These are phyloP conservation scores for Pseudonectria foliicola DNA, from an alignment of 2,329 filamentous ascomycete species.

Conservation along the genomic window DNA sequence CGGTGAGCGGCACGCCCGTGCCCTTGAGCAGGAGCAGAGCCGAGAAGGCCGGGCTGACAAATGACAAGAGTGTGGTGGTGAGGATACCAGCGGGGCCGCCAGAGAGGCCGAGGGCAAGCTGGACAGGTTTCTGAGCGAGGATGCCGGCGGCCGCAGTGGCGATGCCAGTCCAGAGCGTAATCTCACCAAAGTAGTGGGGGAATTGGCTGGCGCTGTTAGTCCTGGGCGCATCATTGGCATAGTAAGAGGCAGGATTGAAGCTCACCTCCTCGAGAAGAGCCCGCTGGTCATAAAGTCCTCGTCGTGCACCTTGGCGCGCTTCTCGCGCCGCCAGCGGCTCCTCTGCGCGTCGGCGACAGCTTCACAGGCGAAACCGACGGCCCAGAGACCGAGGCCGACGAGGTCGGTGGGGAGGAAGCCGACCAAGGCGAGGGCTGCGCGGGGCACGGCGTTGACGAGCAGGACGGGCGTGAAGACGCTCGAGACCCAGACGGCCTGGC, in stretches of 20 bases:
- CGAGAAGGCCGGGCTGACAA: conserved; percentile 56
- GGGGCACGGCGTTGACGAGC: conserved; percentile 55
- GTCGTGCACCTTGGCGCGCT: conserved; percentile 57
- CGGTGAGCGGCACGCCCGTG: conserved; percentile 57
- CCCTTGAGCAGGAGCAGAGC: conserved; percentile 57
- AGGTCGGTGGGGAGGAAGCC: conserved; percentile 48
- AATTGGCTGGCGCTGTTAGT: conserved; percentile 35
- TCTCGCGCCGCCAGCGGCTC: conserved; percentile 51
- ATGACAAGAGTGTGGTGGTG: conserved; percentile 37
- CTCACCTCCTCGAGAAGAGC: conserved; percentile 50
- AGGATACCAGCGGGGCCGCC: conserved; percentile 28
- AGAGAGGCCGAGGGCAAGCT: conserved; percentile 49
- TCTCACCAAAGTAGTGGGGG: conserved; percentile 69
- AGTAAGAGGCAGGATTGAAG: conserved; percentile 3
- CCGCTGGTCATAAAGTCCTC: conserved; percentile 60
- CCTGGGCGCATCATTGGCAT: background rate
- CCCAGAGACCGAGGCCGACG: conserved; percentile 50
- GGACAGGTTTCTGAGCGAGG: conserved; percentile 46
- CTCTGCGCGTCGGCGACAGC: conserved; percentile 58
- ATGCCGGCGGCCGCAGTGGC: conserved; percentile 52
- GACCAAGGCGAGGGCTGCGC: conserved; percentile 39
- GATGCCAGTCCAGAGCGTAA: conserved; percentile 61
- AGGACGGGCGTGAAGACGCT: conserved; percentile 57
- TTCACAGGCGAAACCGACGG: conserved; percentile 54
- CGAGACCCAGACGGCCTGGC: conserved; percentile 61